A percentile compares a stretch with the other conserved stretches of the same genome.
These are phyloP conservation scores for Penicillium vulpinum DNA, from an alignment of 2,329 filamentous ascomycete genomes.

Conservation along the genomic window DNA sequence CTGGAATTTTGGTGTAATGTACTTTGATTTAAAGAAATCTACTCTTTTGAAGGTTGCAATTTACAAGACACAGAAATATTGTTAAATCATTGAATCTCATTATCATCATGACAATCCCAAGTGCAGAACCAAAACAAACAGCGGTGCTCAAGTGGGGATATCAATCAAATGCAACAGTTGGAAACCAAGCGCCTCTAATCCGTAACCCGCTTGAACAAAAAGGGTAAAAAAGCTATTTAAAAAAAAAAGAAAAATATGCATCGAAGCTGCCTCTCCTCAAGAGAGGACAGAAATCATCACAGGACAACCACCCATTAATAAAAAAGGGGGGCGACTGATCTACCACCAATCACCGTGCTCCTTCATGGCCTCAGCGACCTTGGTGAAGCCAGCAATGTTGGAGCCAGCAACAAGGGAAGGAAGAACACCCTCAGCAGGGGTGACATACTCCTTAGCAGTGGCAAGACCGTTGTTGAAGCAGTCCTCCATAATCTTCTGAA, in stretches of 20 bases:
- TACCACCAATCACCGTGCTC: slow-evolving; percentile 95
- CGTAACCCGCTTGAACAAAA: slow-evolving; percentile 25
- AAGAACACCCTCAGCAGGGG: slow-evolving; percentile 74
- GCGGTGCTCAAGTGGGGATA: slow-evolving; percentile 26
- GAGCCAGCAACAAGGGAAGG: slow-evolving; percentile 88
- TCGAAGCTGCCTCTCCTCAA: slow-evolving; percentile 14
- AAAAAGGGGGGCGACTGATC: slow-evolving; percentile 15
- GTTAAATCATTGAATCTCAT: slow-evolving; percentile 25
- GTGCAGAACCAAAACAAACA: slow-evolving; percentile 16
- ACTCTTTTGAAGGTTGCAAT: too few relatives aligned
- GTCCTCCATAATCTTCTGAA: slow-evolving; percentile 92
- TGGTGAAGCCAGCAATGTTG: slow-evolving; percentile 97
- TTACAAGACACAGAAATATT: slow-evolving; percentile 4
- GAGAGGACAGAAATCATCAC: slow-evolving; percentile 18
- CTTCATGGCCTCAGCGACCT: slow-evolving; percentile 91
- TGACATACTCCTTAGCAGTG: slow-evolving; percentile 87
- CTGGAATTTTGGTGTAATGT: too few relatives aligned
- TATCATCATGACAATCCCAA: slow-evolving; percentile 26
- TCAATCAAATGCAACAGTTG: slow-evolving; percentile 26
- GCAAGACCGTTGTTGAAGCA: slow-evolving; percentile 87
- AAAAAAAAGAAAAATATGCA: slow-evolving; percentile 25
- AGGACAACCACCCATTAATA: slow-evolving; percentile 1
- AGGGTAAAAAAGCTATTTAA: slow-evolving; percentile 14
- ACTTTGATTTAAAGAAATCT: background rate
- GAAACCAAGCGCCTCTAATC: slow-evolving; percentile 38